Conservation (phyloP, 2,329 filamentous ascomycete genomes). For the Xylariaceae sp. region DNA sequence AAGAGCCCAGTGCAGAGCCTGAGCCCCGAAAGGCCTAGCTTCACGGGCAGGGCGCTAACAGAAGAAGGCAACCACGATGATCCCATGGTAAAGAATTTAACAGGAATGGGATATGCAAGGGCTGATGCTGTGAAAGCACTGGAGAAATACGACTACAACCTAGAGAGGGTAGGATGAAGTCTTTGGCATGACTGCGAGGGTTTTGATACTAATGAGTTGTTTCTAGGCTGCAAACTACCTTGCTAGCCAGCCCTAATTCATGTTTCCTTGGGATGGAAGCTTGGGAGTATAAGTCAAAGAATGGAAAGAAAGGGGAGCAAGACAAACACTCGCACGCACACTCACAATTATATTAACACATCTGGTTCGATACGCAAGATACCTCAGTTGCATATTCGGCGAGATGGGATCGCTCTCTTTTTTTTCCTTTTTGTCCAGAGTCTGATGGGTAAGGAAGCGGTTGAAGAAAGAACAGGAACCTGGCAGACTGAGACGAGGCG, state of each 20-base stretch:
- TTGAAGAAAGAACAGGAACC: conserved; percentile 10
- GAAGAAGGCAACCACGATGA: conserved; percentile 84
- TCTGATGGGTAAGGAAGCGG: too few species aligned
- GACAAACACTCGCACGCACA: conserved; percentile 3
- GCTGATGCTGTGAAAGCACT: conserved; percentile 76
- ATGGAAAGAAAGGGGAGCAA: conserved; percentile 5
- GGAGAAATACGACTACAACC: conserved; percentile 95
- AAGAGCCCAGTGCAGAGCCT: conserved; percentile 34
- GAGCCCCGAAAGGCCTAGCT: conserved; percentile 34
- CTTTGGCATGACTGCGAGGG: conserved; percentile 29
- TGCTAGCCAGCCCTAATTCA: conserved; percentile 56
- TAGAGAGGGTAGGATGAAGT: conserved; percentile 76
- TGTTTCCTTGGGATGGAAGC: conserved; percentile 17
- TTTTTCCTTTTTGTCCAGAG: too few species aligned
- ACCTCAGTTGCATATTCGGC: conserved; percentile 36
- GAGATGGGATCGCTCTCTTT: conserved; percentile 20
- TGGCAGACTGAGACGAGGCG: conserved; percentile 23
- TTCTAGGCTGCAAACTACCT: conserved; percentile 60
- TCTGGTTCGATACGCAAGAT: conserved; percentile 27
- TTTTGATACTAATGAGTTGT: conserved; percentile 30
- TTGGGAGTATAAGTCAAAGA: conserved; percentile 7
- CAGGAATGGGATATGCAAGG: conserved; percentile 84
- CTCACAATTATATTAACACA: conserved; percentile 6
- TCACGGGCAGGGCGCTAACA: conserved; percentile 69
- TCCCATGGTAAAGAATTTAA: conserved; percentile 86